Base-by-base conservation (phyloP, 441 rosid species). In the Bocquillonia castaneifolia region DNA sequence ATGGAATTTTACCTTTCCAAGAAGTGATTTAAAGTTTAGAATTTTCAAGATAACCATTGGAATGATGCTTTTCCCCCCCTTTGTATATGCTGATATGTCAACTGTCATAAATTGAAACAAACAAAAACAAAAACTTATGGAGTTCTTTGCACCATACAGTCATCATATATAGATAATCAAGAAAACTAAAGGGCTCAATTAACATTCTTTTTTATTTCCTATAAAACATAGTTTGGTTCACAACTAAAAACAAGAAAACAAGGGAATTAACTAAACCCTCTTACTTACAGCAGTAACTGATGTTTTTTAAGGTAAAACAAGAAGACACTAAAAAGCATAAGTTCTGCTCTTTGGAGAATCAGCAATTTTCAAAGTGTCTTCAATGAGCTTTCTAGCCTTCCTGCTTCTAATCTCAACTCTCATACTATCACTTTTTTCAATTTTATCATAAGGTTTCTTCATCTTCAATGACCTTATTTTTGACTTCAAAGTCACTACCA, bases 371-470 rank as follows among this genome's bases (percentile, higher is more conserved):
- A 92, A 68, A 47, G 97, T 92, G 55, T 86, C 47, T 42, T 92
- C 78, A 48, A 92, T 86, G 37, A 92, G 81, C 78, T 87, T 92
- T 50, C 74, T 76, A 6, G 98, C 98, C 73, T 90, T 90, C 74
- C 81, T 83, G 88, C 97, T 92, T 74, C 86, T 78, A 2, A 92
- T 81, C 79, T 92, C 98, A 47, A 87, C 70, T 66, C 96, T 86
- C 97, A 90, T 92, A 78, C 98, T 92, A 9, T 90, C 96, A 59
- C 96, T 92, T 84, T 92, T 92, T 58, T 88, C 98, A 53, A 92
- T 84, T 90, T 86, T 92, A 75, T 92, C 92, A 57, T 92, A 62
- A 32, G 77, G 80, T 56, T 85, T 88, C 84, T 83, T 80, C 23
- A 66, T 56, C 89, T 76, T 86, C 85, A 86, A 26, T 1, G 76